Evolutionary conservation across 441 rosid species (phyloP).

Genomic region (Erysimum pusillum): DNA sequence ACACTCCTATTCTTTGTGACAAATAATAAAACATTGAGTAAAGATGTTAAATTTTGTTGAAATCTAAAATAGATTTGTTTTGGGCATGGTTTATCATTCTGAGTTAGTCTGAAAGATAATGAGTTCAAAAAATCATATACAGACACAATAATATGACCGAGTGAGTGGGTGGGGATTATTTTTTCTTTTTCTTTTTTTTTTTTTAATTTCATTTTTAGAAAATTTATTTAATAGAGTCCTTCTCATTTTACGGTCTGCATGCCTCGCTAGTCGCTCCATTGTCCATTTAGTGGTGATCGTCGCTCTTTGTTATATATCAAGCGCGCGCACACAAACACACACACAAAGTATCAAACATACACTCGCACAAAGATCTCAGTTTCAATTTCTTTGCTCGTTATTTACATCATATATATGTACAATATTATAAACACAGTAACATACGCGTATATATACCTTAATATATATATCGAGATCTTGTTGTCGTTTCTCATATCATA

Average conservation of each 20-base stretch:
- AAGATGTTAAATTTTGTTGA: too few species aligned
- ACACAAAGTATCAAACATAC: slow-evolving; percentile 1
- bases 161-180: background rate
- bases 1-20: background rate
- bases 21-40: background rate
- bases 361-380: slow-evolving; percentile 8
- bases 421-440: background rate
- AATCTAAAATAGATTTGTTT: too few species aligned
- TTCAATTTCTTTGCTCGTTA: slow-evolving; percentile 11
- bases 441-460: background rate
- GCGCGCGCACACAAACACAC: background rate
- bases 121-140: background rate
- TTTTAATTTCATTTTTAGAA: background rate
- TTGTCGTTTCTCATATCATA: slow-evolving; percentile 31
- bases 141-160: slow-evolving; percentile 10
- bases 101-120: background rate
- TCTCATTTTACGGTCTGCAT: slow-evolving; percentile 40
- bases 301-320: slow-evolving; percentile 30
- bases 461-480: slow-evolving; percentile 3
- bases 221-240: background rate
- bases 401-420: background rate
- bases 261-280: slow-evolving; percentile 20
- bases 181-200: background rate
- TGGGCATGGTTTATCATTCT: slow-evolving; percentile 1
- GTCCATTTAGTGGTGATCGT: slow-evolving; percentile 5